A percentile compares a stretch with the other conserved stretches of the same genome.
phyloP scores from a whole-genome alignment of 495 filamentous ascomycete genomes.

The Hypoxylon rickii region DNA sequence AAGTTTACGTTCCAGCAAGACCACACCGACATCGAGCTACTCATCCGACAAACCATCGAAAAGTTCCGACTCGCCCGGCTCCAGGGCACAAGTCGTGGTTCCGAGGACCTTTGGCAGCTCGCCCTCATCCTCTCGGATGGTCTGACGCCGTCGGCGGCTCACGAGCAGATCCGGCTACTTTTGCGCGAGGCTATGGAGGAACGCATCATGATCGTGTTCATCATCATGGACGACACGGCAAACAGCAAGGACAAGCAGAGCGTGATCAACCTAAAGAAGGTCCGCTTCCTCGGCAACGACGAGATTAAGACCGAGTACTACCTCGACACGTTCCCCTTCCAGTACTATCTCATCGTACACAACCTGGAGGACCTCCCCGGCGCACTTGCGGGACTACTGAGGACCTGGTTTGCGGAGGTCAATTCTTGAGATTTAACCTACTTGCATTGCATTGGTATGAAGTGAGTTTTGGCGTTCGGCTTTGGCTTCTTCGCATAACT shows the following conservation, averaged over 20 bases:
- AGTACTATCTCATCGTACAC: slow-evolving; percentile 91
- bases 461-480: too few species aligned
- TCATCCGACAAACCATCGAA: slow-evolving; percentile 75
- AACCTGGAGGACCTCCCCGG: slow-evolving; percentile 89
- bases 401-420: slow-evolving; percentile 97
- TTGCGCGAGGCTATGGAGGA: slow-evolving; percentile 88
- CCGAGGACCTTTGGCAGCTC: slow-evolving; percentile 92
- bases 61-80: slow-evolving; percentile 78
- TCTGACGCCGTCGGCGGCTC: slow-evolving; percentile 75
- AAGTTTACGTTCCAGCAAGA: slow-evolving; percentile 85
- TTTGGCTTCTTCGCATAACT: too few species aligned
- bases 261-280: slow-evolving; percentile 48
- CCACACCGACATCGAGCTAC: slow-evolving; percentile 78
- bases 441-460: too few species aligned
- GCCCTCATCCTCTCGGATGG: slow-evolving; percentile 92
- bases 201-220: slow-evolving; percentile 96
- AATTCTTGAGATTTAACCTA: slow-evolving; percentile 38
- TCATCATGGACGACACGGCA: slow-evolving; percentile 84
- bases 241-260: slow-evolving; percentile 37
- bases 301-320: slow-evolving; percentile 79
- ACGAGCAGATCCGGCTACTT: slow-evolving; percentile 78
- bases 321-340: slow-evolving; percentile 93
- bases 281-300: slow-evolving; percentile 35
- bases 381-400: slow-evolving; percentile 83
- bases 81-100: slow-evolving; percentile 58